Conservation (phyloP, 2,329 filamentous ascomycete species). For the Beauveria sp. region DNA sequence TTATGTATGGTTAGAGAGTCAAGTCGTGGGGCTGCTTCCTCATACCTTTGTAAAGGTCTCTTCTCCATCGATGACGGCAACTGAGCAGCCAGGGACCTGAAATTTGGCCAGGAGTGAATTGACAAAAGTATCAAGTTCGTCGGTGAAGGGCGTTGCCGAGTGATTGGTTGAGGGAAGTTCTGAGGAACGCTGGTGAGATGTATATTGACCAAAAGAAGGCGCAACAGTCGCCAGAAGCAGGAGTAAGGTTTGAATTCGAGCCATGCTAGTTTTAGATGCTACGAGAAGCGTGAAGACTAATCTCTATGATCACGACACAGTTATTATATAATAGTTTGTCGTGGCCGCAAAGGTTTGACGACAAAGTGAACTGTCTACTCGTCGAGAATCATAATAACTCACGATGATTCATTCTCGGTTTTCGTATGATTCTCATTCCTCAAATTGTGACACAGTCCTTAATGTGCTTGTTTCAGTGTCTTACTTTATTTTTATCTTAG, state of each 20-base stretch:
- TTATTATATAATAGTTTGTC: background rate
- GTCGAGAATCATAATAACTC: too few species aligned
- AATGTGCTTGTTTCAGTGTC: too few species aligned
- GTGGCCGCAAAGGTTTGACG: too few species aligned
- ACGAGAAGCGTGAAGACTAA: background rate
- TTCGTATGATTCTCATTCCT: too few species aligned
- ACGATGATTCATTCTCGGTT: too few species aligned
- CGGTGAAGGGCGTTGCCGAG: background rate
- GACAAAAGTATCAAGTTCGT: conserved; percentile 4
- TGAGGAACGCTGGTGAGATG: background rate
- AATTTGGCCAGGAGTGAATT: conserved; percentile 23
- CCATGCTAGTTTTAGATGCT: background rate
- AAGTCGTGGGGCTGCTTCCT: background rate
- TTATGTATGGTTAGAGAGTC: too few species aligned
- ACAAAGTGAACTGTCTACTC: too few species aligned
- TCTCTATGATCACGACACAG: background rate
- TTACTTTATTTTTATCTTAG: too few species aligned
- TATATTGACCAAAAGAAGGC: background rate
- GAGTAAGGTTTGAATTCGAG: background rate
- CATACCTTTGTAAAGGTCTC: conserved; percentile 30
- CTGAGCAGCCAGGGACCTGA: conserved; percentile 41
- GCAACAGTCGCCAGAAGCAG: background rate
- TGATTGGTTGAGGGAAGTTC: background rate
- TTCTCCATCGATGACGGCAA: conserved; percentile 39
- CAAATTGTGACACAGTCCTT: too few species aligned